phyloP scores from a whole-genome alignment of 805 yeast species.

The Peterozyma toletana region DNA sequence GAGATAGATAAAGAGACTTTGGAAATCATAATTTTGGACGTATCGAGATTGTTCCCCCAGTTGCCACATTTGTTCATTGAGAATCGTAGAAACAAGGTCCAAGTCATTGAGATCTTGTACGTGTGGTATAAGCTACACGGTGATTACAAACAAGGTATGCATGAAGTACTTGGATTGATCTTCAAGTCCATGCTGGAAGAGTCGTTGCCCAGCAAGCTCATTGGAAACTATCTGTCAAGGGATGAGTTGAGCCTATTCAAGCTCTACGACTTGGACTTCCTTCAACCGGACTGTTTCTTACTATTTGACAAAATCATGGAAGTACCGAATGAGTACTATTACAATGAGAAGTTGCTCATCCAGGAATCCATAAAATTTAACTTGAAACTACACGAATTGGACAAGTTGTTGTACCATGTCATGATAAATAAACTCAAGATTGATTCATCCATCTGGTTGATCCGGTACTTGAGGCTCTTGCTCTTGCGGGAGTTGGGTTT shows the following conservation, averaged over 20 bases:
- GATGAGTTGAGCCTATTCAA: constrained; percentile 28
- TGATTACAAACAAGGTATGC: constrained; percentile 46
- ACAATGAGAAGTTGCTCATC: constrained; percentile 32
- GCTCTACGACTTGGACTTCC: constrained; percentile 29
- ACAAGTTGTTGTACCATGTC: constrained; percentile 39
- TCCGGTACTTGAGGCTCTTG: constrained; percentile 41
- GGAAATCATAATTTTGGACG: constrained; percentile 38
- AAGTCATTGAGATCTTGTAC: constrained; percentile 35
- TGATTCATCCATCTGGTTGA: constrained; percentile 48
- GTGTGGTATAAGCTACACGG: constrained; percentile 42
- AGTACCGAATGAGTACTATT: constrained; percentile 27
- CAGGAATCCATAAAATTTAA: constrained; percentile 42
- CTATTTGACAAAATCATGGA: constrained; percentile 32
- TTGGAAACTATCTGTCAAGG: constrained; percentile 2
- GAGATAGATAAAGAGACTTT: constrained; percentile 26
- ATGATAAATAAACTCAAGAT: constrained; percentile 35
- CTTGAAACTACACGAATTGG: constrained; percentile 39
- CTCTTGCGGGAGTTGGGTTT: constrained; percentile 41
- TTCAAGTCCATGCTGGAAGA: constrained; percentile 33
- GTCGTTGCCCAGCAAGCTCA: constrained; percentile 19
- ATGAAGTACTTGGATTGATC: constrained; percentile 44
- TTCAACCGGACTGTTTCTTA: constrained; percentile 35
- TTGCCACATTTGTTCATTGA: constrained; percentile 21
- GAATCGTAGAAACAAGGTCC: constrained; percentile 15
- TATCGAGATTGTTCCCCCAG: constrained; percentile 45